Base-by-base conservation (phyloP, 169 alveolate genomes). In the Cryptosporidium andersoni region DNA sequence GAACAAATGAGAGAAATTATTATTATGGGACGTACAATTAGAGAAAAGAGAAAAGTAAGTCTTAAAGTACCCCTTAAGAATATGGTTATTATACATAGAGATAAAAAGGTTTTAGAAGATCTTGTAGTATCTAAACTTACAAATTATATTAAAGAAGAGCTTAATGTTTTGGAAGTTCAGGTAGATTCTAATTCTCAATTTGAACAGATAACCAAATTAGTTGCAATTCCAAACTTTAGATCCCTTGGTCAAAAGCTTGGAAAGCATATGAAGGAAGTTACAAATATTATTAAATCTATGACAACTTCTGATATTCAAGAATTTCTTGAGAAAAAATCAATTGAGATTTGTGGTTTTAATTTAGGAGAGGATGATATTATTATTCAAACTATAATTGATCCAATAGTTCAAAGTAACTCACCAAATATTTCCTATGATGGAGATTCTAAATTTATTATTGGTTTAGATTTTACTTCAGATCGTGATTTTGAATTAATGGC, bases 31-130 rank as follows among this genome's bases (percentile, higher is more conserved):
- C 91, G 99, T 89, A 92, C 92, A 51, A 90, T 96, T 52, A 92
- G 99, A 88, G 99, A 97, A 74, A 89, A 92, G 14, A 89, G 93
- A 49, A 95, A 95, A 66, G 90, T 94, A 11, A 90, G 97, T 11
- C 91, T 95, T 51, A 97, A 97, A 81, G 93, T 90, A 64, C 99
- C 99, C 1, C 80, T 96, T 12, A 91, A 81, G 39, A 93, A 88
- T 45, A 82, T 94, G 11, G 91, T 82, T 36, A 80, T 97, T n/a
- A 90, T 93, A 40, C 91, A 92, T 55, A 66, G 90, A 64, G 94
- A 94, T 81, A 65, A 90, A 68, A 66, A 74, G n/a, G 64, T 49
- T 5, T 85, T 89, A n/a, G 82, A 82, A 51, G 68, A 81, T 68
- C 82, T 89, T 48, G 92, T 90, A 37, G 88, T 90, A 56, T 89